Percentiles rank a stretch among this genome's conserved stretches.
Evolutionary conservation across 1,284 basidiomycete species (phyloP).

Genomic region (Inonotus hispidus): DNA sequence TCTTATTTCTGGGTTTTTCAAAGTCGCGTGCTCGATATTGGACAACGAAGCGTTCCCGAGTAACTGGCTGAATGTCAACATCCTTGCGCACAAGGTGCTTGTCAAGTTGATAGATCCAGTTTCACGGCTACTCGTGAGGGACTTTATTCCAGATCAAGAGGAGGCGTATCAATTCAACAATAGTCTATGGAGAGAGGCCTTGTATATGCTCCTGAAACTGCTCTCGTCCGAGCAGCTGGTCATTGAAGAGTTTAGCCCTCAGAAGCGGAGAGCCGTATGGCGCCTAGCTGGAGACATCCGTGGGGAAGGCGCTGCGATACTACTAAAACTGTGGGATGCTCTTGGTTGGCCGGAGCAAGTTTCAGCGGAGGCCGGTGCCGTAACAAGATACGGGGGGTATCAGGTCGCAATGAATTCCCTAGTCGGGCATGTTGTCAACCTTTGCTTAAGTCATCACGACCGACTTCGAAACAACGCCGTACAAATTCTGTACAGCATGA

Average conservation of each 20-base stretch:
- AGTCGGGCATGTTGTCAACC: slow-evolving; percentile 85
- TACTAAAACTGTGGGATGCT: slow-evolving; percentile 83
- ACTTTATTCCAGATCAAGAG: slow-evolving; percentile 75
- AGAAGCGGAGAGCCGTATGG: slow-evolving; percentile 95
- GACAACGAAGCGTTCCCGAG: slow-evolving; percentile 86
- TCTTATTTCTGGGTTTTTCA: slow-evolving; percentile 77
- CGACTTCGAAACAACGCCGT: slow-evolving; percentile 87
- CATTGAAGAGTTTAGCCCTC: slow-evolving; percentile 91
- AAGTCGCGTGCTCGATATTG: slow-evolving; percentile 77
- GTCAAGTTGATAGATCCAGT: slow-evolving; percentile 87
- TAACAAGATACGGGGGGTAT: slow-evolving; percentile 68
- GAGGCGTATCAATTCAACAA: slow-evolving; percentile 68
- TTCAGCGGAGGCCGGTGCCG: slow-evolving; percentile 41
- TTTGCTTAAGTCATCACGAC: slow-evolving; percentile 94
- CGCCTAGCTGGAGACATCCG: slow-evolving; percentile 91
- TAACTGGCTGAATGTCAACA: slow-evolving; percentile 90
- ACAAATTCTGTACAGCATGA: slow-evolving; percentile 93
- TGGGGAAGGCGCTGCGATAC: slow-evolving; percentile 84
- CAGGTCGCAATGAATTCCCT: slow-evolving; percentile 81
- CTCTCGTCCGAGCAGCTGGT: slow-evolving; percentile 87
- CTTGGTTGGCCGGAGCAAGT: slow-evolving; percentile 72
- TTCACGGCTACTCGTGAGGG: slow-evolving; percentile 68
- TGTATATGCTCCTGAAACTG: slow-evolving; percentile 80
- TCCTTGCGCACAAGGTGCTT: slow-evolving; percentile 84
- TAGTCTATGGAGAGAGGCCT: slow-evolving; percentile 76